Evolutionary conservation across 1,284 basidiomycete genomes (phyloP), one percentile per base, ranked within the genome.

Genomic region (Grifola frondosa): DNA sequence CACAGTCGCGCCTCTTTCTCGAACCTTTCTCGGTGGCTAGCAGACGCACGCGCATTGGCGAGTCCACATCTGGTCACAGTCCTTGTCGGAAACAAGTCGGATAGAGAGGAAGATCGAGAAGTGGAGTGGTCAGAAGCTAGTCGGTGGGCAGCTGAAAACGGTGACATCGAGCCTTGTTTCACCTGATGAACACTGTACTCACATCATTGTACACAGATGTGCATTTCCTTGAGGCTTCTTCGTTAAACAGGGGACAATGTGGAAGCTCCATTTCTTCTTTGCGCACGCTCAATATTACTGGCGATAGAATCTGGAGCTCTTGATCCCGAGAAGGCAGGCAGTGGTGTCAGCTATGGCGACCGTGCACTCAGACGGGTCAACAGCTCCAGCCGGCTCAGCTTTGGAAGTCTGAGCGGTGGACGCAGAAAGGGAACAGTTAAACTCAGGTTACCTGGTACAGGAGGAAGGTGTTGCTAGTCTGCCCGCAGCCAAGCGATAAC

Each of bases 331-430:
- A 88, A 88, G 59, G 81, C 90, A 12, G 94, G 92, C 0, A 92
- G 90, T 44, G 96, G 96, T 25, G 92, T 99, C 28, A 93, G 90
- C 58, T 99, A 97, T 61, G 97, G 96, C 10, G 96, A 98, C 65
- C 79, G 96, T 42, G 88, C 91, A 11, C 71, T 97, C 30, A 80
- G 91, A 42, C 78, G 91, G 58, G 90, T 94, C 28, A 89, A 85
- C 53, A 89, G 86, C 61, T 87, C 87, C 13, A 90, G 88, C 60
- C 80, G 84, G 40, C 68, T 89, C 48, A 89, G 86, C 59, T 90
- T 90, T 62, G 85, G 85, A 13, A 88, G 86, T 58, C 67, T 88
- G 33, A 85, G 81, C 58, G 77, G 75, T 17, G 66, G 74, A 31
- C 78, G 80, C 39, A 73, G 73, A 58, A 77, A 75, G 58, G 77